Percentiles rank a stretch among this genome's conserved stretches.
Evolutionary conservation across 2,329 filamentous ascomycete genomes (phyloP).

Genomic region (Zelopaecilomyces penicillatus): DNA sequence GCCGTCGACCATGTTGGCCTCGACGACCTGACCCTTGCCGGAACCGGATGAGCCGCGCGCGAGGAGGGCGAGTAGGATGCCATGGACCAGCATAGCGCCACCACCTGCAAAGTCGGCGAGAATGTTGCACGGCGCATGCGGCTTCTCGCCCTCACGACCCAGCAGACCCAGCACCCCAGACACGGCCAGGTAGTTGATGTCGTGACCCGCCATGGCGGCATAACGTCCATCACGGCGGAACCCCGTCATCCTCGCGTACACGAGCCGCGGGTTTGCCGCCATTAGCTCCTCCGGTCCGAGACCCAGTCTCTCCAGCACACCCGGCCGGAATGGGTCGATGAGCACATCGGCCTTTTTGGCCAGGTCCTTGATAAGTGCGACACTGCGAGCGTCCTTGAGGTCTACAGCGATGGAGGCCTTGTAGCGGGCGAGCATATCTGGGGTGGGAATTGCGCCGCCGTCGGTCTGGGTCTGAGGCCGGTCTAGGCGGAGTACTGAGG

Average conservation of each 20-base stretch:
- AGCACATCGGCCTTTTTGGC: slow-evolving; percentile 68
- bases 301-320: slow-evolving; percentile 77
- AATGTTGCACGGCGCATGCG: slow-evolving; percentile 74
- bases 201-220: slow-evolving; percentile 81
- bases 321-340: slow-evolving; percentile 89
- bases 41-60: slow-evolving; percentile 47
- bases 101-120: slow-evolving; percentile 89
- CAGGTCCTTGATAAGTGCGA: slow-evolving; percentile 58
- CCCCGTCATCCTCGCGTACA: slow-evolving; percentile 81
- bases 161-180: slow-evolving; percentile 72
- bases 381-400: slow-evolving; percentile 59
- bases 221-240: slow-evolving; percentile 85
- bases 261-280: slow-evolving; percentile 61
- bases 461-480: slow-evolving; percentile 44
- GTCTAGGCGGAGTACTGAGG: slow-evolving; percentile 80
- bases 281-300: slow-evolving; percentile 64
- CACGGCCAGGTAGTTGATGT: slow-evolving; percentile 93
- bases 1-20: slow-evolving; percentile 96
- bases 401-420: slow-evolving; percentile 76
- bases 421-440: slow-evolving; percentile 69
- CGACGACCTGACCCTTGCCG: slow-evolving; percentile 77
- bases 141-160: slow-evolving; percentile 59
- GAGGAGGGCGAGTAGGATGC: slow-evolving; percentile 72
- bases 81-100: slow-evolving; percentile 72
- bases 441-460: slow-evolving; percentile 34